Base-by-base conservation (phyloP, 2,329 filamentous ascomycete genomes). In the Chrysoporthe puriensis region DNA sequence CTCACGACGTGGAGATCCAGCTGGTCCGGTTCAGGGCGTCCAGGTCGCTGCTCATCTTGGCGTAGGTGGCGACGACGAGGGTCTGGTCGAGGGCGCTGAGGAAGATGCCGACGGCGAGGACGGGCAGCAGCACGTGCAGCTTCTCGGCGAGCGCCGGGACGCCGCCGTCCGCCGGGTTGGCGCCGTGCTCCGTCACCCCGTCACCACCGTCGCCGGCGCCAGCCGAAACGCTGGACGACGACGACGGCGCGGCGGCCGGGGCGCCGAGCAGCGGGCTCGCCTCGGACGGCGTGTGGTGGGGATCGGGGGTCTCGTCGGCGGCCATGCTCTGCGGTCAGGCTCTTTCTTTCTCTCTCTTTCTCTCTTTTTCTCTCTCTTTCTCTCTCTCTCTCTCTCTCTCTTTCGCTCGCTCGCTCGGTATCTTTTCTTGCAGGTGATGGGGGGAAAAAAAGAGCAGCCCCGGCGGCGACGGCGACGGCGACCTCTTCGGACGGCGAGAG, bases 51-150 rank as follows among this genome's bases (percentile, higher is more conserved):
- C 91, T 91, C 73, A 95, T 94, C 70, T 85, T 88, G 62, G 90
- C 90, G 76, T 94, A 94, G n/a, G 86, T 89, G n/a, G 88, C 88
- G 61, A 94, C 87, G 42, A 92, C 89, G 64, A 94, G 87, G 0
- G 92, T 92, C 76, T 94, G 91, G 74, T 95, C 92, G 62, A 90
- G 84, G 4, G 91, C 90, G 26, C 89, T 85, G 8, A 95, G 82
- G 74, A 92, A 92, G 40, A 80, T 77, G 40, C 79, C 79, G 44
- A 81, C 76, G n/a, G 77, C 78, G 14, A 81, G 74, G 42, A 78
- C 77, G 5, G 77, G 77, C 40, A 81, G 58, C 43, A 81, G 69
- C 5, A 80, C 58, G 68, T 80, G 76, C 75, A 81, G 76, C 70
- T 79, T 79, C 57, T 74, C 73, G 5, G 74, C 74, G 72, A 77